Conservation (phyloP, 2,329 filamentous ascomycete species). For the Camillea tinctor region DNA sequence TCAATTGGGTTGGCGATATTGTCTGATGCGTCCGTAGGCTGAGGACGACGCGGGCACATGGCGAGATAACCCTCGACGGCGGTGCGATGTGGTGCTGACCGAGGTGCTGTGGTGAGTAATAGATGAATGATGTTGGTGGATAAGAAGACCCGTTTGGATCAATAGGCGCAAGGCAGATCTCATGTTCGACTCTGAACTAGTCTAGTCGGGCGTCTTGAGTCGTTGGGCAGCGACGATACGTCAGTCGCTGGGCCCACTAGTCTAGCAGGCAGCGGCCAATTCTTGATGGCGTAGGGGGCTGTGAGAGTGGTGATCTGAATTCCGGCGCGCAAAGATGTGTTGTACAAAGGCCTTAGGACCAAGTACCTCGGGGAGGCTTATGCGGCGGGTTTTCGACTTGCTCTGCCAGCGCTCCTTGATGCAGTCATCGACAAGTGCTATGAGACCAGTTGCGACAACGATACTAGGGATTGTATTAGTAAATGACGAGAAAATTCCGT, state of each 20-base stretch:
- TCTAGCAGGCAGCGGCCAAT: constrained; percentile 38
- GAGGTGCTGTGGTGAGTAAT: not conserved
- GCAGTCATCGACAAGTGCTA: constrained; percentile 85
- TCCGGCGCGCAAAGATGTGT: constrained; percentile 41
- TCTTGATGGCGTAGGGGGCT: constrained; percentile 39
- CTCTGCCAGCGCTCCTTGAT: constrained; percentile 74
- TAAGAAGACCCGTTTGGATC: not conserved
- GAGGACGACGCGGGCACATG: not conserved
- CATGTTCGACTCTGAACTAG: constrained; percentile 6
- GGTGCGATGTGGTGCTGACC: not conserved
- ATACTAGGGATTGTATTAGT: constrained; percentile 54
- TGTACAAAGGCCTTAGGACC: constrained; percentile 37
- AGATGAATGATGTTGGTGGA: not conserved
- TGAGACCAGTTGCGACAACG: constrained; percentile 84
- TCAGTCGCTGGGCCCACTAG: not conserved
- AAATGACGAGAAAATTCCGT: constrained; percentile 13
- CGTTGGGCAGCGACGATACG: not conserved
- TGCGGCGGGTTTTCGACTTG: constrained; percentile 42
- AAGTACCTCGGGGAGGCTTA: constrained; percentile 34
- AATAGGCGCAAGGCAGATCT: not conserved
- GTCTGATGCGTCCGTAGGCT: not conserved
- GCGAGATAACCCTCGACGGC: not conserved
- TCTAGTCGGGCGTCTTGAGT: not conserved
- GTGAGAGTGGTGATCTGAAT: constrained; percentile 36
- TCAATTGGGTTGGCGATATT: not conserved